These are phyloP conservation scores for Colletotrichum theobromicola DNA, from an alignment of 2,329 filamentous ascomycete genomes.

Conservation along the genomic window DNA sequence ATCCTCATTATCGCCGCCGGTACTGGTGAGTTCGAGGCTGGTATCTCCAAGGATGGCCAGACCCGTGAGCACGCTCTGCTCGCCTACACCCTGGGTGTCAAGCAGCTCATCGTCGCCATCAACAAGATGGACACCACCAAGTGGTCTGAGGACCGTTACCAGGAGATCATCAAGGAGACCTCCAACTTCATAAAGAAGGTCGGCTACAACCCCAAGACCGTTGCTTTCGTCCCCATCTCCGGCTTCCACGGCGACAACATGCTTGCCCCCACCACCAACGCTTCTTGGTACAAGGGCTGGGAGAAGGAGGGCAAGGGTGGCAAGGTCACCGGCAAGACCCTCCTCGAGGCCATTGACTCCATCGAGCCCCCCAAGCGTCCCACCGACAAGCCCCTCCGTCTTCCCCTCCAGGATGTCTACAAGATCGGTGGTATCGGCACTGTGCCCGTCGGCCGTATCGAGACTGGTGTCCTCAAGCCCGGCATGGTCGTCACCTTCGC, in stretches of 20 bases:
- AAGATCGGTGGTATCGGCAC: conserved; percentile 99
- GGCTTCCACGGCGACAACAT: conserved; percentile 99
- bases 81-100: conserved; percentile 99
- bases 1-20: conserved; percentile 99
- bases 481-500: conserved; percentile 98
- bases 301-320: conserved; percentile 94
- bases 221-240: conserved; percentile 99
- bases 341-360: conserved; percentile 97
- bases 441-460: conserved; percentile 99
- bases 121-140: conserved; percentile 99
- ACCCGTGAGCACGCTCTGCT: conserved; percentile 99
- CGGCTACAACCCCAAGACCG: conserved; percentile 99
- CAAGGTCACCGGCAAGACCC: conserved; percentile 93
- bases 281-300: conserved; percentile 99
- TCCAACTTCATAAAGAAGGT: conserved; percentile 99
- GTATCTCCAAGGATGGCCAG: conserved; percentile 99
- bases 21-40: conserved; percentile 99
- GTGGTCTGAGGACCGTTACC: conserved; percentile 95
- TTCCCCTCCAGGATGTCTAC: conserved; percentile 99
- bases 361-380: conserved; percentile 94
- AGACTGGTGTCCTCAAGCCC: conserved; percentile 95
- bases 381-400: conserved; percentile 98
- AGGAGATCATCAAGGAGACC: conserved; percentile 99
- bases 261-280: conserved; percentile 87
- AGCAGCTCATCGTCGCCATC: conserved; percentile 99